phyloP scores from a whole-genome alignment of 176 grass and related monocot genomes.

The Coix lacrymajobi region DNA sequence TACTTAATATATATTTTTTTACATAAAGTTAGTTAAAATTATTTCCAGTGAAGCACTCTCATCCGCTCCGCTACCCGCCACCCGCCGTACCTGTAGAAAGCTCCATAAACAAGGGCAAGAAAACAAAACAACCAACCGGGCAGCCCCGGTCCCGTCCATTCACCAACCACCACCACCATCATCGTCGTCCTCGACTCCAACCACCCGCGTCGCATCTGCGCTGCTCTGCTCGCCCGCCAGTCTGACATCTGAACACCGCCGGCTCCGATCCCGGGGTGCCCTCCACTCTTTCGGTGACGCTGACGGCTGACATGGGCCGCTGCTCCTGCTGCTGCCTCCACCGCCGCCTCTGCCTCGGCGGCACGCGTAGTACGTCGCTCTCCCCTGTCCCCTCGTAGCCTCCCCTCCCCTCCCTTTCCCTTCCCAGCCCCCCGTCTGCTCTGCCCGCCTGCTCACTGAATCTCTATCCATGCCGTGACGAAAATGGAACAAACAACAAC shows the following conservation, averaged over 20 bases:
- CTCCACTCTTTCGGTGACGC: not conserved
- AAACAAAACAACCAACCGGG: not conserved
- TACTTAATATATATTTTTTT: no score
- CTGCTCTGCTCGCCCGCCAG: no score
- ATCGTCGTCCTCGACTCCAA: not conserved
- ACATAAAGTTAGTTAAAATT: no score
- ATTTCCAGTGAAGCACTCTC: no score
- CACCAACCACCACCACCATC: not conserved
- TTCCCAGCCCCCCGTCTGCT: not conserved
- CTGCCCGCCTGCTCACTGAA: not conserved
- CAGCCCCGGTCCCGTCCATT: not conserved
- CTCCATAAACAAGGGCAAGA: not conserved
- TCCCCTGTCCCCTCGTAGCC: no score
- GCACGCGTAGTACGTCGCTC: conserved; percentile 29
- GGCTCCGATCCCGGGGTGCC: not conserved
- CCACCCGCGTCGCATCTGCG: not conserved
- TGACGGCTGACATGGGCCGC: conserved; percentile 5
- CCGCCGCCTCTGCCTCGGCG: conserved; percentile 30
- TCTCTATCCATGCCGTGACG: no score
- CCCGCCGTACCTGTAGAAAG: not conserved
- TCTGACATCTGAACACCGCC: not conserved
- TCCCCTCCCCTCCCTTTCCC: not conserved
- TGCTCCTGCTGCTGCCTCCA: not conserved
- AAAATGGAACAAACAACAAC: not conserved
- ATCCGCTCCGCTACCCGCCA: no score